These are phyloP conservation scores for Suillus subaureus DNA, from an alignment of 768 basidiomycete genomes.

Conservation along the genomic window DNA sequence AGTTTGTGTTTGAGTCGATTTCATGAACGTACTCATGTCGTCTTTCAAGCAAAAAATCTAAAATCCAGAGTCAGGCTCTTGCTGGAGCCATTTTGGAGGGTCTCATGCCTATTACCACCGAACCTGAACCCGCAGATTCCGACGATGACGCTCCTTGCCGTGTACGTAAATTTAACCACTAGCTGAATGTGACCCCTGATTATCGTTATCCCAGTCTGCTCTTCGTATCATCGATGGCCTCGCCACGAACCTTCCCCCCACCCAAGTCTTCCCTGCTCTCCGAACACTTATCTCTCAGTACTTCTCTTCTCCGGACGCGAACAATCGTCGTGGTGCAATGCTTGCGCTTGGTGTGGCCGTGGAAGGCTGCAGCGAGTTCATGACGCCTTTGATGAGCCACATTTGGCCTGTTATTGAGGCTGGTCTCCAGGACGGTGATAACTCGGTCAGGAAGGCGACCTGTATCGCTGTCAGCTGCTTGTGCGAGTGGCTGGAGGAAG, in stretches of 20 bases:
- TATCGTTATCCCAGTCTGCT: conserved; percentile 60
- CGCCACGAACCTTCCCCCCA: conserved; percentile 88
- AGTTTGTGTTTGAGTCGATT: conserved; percentile 27
- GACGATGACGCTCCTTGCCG: conserved; percentile 93
- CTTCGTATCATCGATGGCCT: conserved; percentile 94
- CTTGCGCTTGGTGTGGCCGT: conserved; percentile 94
- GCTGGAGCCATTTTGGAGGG: conserved; percentile 86
- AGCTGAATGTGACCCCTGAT: conserved; percentile 14
- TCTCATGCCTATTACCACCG: conserved; percentile 91
- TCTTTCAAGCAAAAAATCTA: conserved; percentile 84
- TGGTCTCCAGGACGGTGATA: conserved; percentile 83
- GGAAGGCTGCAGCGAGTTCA: conserved; percentile 97
- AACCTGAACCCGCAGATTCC: conserved; percentile 91
- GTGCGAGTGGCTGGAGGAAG: conserved; percentile 97
- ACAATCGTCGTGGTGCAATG: conserved; percentile 87
- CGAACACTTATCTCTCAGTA: conserved; percentile 82
- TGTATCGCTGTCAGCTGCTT: conserved; percentile 95
- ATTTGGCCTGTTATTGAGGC: conserved; percentile 95
- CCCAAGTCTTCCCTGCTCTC: conserved; percentile 94
- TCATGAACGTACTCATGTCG: conserved; percentile 11
- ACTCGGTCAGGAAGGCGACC: conserved; percentile 90
- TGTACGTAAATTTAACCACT: conserved; percentile 45
- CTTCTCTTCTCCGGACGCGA: conserved; percentile 77
- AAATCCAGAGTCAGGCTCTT: conserved; percentile 84
- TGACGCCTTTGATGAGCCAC: conserved; percentile 88